Conservation (phyloP, 108 stramenopile species). For the Skeletonema menzelii region DNA sequence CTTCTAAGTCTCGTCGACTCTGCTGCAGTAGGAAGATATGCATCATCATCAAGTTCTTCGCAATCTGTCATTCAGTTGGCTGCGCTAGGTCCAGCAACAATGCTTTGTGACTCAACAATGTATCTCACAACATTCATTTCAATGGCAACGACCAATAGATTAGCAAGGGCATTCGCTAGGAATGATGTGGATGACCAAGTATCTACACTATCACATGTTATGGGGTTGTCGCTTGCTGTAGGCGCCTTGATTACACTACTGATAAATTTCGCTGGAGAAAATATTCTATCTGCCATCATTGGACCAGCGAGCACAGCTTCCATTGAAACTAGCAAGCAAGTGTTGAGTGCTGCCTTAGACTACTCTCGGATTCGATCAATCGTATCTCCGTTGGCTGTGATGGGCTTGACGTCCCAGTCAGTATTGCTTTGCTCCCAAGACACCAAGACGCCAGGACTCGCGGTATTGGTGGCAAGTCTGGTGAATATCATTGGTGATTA, state of each 20-base stretch:
- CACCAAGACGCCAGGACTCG: constrained; percentile 78
- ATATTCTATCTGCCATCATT: constrained; percentile 53
- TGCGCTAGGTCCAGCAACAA: constrained; percentile 93
- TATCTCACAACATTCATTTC: constrained; percentile 89
- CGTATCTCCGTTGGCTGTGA: constrained; percentile 66
- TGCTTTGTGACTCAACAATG: constrained; percentile 79
- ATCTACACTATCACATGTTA: constrained; percentile 57
- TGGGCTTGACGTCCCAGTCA: constrained; percentile 79
- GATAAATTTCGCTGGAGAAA: constrained; percentile 44
- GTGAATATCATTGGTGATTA: constrained; percentile 81
- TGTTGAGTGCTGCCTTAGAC: constrained; percentile 55
- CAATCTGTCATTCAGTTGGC: constrained; percentile 79
- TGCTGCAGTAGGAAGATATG: constrained; percentile 80
- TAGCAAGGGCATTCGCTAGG: constrained; percentile 76
- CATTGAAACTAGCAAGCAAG: constrained; percentile 18
- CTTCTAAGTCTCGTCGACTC: constrained; percentile 93
- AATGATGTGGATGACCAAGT: constrained; percentile 43
- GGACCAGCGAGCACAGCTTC: constrained; percentile 42
- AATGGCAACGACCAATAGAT: constrained; percentile 91
- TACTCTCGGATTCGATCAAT: constrained; percentile 73
- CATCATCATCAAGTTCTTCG: constrained; percentile 24
- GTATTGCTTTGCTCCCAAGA: constrained; percentile 75
- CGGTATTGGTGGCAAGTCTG: constrained; percentile 67
- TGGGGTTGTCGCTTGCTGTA: constrained; percentile 64
- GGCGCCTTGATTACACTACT: constrained; percentile 53